Evolutionary conservation across 2,329 filamentous ascomycete species (phyloP).

Genomic region (Eutypella sp.): DNA sequence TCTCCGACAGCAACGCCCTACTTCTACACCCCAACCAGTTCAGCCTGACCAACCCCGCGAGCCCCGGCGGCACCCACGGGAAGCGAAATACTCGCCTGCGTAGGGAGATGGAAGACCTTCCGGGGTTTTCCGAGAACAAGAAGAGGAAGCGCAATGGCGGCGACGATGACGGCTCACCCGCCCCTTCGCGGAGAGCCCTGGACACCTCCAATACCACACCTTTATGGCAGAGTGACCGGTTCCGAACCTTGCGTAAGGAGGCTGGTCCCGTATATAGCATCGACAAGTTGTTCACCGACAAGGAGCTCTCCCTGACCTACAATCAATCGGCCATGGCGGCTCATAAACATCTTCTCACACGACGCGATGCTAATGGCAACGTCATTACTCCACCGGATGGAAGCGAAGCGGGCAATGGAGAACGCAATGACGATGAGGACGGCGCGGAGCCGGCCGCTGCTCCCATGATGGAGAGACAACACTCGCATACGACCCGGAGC

Average conservation of each 20-base stretch:
- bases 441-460: conserved; percentile 46
- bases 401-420: conserved; percentile 48
- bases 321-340: conserved; percentile 58
- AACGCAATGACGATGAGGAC: conserved; percentile 45
- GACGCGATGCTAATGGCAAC: conserved; percentile 48
- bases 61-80: conserved; percentile 57
- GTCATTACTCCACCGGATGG: conserved; percentile 46
- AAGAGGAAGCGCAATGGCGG: conserved; percentile 57
- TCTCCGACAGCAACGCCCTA: conserved; percentile 60
- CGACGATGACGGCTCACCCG: conserved; percentile 61
- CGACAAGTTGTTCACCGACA: conserved; percentile 67
- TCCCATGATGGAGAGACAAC: conserved; percentile 57
- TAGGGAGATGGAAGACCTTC: conserved; percentile 55
- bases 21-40: conserved; percentile 65
- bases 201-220: conserved; percentile 56
- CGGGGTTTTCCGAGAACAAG: conserved; percentile 50
- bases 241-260: conserved; percentile 48
- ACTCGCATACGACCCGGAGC: conserved; percentile 60
- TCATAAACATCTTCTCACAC: conserved; percentile 56
- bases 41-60: conserved; percentile 59
- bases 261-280: conserved; percentile 59
- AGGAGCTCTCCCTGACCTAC: conserved; percentile 62
- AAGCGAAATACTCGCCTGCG: conserved; percentile 60
- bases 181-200: conserved; percentile 48
- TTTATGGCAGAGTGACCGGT: conserved; percentile 58